Evolutionary conservation across 2,329 filamentous ascomycete genomes (phyloP).

Genomic region (Pezicula neosporulosa): DNA sequence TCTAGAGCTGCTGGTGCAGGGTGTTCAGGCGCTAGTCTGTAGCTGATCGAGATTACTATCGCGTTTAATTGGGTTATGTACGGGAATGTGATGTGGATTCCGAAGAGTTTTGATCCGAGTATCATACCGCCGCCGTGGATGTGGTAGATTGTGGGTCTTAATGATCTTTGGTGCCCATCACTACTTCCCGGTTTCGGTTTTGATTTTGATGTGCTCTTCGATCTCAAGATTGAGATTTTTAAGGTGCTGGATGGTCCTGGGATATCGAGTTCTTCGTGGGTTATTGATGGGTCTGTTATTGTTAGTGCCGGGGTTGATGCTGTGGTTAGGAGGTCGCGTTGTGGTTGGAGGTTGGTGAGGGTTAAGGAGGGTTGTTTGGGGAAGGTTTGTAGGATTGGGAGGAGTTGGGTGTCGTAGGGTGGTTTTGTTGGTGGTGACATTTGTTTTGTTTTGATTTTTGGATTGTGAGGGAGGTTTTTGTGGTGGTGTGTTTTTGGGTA

Average conservation of each 20-base stretch:
- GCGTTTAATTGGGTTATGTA: conserved; percentile 43
- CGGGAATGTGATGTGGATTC: conserved; percentile 35
- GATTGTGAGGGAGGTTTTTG: too few species aligned
- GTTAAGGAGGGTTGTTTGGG: neutral
- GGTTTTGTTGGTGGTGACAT: neutral
- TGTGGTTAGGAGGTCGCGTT: neutral
- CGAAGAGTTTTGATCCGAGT: conserved; percentile 15
- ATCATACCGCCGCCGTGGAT: conserved; percentile 47
- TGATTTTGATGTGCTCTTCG: neutral
- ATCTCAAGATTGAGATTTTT: conserved; percentile 7
- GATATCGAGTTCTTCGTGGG: conserved; percentile 5
- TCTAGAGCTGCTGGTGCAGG: conserved; percentile 20
- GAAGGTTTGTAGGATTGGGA: neutral
- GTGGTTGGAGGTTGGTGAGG: neutral
- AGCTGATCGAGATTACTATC: conserved; percentile 51
- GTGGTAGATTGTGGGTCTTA: conserved; percentile 31
- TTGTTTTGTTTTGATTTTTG: too few species aligned
- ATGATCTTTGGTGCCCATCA: neutral
- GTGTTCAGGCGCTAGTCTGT: conserved; percentile 46
- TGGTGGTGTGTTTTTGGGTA: too few species aligned
- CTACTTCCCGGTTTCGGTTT: too few species aligned
- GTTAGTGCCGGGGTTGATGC: neutral
- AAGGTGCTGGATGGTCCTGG: conserved; percentile 6
- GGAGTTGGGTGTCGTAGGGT: neutral
- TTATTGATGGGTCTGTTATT: conserved; percentile 1